Evolutionary conservation across 805 yeast genomes (phyloP).

Genomic region (Teunomyces cretensis): DNA sequence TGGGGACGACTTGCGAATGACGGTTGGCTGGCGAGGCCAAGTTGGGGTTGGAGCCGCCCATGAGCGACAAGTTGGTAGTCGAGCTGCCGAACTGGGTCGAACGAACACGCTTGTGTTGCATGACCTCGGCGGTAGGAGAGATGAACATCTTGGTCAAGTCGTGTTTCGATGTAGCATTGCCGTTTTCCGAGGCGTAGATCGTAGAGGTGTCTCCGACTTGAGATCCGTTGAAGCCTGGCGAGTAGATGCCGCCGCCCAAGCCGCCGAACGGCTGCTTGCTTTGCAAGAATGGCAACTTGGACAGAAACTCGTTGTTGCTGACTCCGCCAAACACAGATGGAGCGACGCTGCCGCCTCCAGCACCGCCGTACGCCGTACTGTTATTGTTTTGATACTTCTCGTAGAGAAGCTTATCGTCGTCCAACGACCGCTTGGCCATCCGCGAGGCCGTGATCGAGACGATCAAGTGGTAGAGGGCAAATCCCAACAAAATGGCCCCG

Average conservation of each 20-base stretch:
- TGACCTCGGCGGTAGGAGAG: conserved; percentile 78
- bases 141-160: conserved; percentile 58
- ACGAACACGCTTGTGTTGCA: conserved; percentile 44
- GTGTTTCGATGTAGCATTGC: conserved; percentile 31
- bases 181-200: conserved; percentile 31
- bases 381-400: conserved; percentile 32
- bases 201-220: conserved; percentile 35
- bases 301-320: conserved; percentile 21
- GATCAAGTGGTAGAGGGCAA: conserved; percentile 53
- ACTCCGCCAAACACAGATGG: conserved; percentile 13
- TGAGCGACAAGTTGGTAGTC: conserved; percentile 11
- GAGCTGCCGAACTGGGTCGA: conserved; percentile 21
- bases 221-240: conserved; percentile 15
- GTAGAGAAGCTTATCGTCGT: conserved; percentile 29
- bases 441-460: conserved; percentile 50
- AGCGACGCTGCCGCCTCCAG: conserved; percentile 11
- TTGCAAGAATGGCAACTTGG: conserved; percentile 37
- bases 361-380: conserved; percentile 28
- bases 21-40: conserved; percentile 25
- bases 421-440: conserved; percentile 47
- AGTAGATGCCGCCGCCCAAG: conserved; percentile 12
- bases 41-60: conserved; percentile 16
- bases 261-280: conserved; percentile 19
- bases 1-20: conserved; percentile 33
- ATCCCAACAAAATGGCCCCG: conserved; percentile 54